phyloP scores from a whole-genome alignment of 768 basidiomycete genomes.

The Naganishia friedmannii region DNA sequence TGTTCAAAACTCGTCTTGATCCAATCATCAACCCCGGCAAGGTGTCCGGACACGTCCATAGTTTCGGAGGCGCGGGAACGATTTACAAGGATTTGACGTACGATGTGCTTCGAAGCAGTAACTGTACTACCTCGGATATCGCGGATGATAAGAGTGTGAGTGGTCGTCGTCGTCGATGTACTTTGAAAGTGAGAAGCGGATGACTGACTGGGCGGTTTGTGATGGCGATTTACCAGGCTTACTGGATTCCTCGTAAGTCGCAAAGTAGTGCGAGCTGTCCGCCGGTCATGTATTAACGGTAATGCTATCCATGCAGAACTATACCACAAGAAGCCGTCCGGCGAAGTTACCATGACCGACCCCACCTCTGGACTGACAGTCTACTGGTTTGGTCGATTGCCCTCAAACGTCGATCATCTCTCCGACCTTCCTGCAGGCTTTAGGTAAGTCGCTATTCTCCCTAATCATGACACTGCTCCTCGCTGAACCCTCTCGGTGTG shows the following conservation, averaged over 20 bases:
- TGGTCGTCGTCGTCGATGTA: background rate
- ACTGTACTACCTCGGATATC: conserved; percentile 16
- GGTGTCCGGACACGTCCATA: conserved; percentile 17
- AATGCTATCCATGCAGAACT: background rate
- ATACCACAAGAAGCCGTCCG: background rate
- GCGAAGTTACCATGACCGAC: conserved; percentile 2
- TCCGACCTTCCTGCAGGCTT: conserved; percentile 22
- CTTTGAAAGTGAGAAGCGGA: background rate
- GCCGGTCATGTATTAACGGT: background rate
- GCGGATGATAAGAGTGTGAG: conserved; percentile 17
- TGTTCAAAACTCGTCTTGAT: conserved; percentile 48
- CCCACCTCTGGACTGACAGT: background rate
- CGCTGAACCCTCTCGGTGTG: background rate
- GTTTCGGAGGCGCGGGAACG: conserved; percentile 8
- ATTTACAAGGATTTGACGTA: conserved; percentile 20
- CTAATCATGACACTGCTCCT: no score
- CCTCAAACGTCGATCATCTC: conserved; percentile 27
- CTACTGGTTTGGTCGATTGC: conserved; percentile 19
- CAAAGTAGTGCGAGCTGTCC: background rate
- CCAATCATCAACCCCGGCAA: conserved; percentile 47
- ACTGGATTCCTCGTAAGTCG: conserved; percentile 13
- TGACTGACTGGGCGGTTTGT: background rate
- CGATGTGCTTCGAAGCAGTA: conserved; percentile 13
- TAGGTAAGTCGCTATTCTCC: background rate
- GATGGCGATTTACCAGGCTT: background rate